These are phyloP conservation scores for Mollisia scopiformis DNA, from an alignment of 2,329 filamentous ascomycete genomes.

Conservation along the genomic window DNA sequence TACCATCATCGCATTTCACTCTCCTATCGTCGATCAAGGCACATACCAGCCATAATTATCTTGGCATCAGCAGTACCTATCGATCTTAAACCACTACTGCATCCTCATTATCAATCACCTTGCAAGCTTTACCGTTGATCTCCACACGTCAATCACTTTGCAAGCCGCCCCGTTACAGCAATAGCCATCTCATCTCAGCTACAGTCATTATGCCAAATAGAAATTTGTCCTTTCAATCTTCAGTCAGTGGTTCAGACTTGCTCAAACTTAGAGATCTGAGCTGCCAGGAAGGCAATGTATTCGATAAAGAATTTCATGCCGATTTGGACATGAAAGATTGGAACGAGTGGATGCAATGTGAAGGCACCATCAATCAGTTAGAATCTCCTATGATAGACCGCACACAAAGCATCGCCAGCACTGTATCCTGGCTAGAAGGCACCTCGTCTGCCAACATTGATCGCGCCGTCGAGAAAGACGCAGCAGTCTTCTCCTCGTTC, in stretches of 20 bases:
- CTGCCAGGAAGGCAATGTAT: slow-evolving; percentile 10
- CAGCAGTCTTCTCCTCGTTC: slow-evolving; percentile 8
- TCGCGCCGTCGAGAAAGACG: slow-evolving; percentile 7
- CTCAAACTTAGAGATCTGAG: slow-evolving; percentile 4
- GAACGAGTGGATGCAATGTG: slow-evolving; percentile 21
- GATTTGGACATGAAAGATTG: slow-evolving; percentile 15
- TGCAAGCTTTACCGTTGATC: not conserved
- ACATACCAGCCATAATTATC: not conserved
- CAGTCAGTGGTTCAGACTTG: not conserved
- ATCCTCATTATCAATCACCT: not conserved
- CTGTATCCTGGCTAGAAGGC: slow-evolving; percentile 9
- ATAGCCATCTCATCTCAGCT: not conserved
- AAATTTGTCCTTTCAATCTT: not conserved
- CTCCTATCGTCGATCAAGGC: not conserved
- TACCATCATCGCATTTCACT: not conserved
- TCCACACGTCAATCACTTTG: not conserved
- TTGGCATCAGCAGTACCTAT: not conserved
- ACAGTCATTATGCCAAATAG: not conserved
- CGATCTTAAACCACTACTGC: not conserved
- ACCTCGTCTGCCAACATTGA: slow-evolving; percentile 9
- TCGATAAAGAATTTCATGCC: slow-evolving; percentile 16
- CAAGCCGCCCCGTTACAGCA: not conserved
- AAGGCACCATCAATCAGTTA: slow-evolving; percentile 7
- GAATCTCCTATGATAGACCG: not conserved
- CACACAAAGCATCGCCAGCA: slow-evolving; percentile 14